Conservation (phyloP, 148 eudicot species). For the Rhododendron mucronatum region DNA sequence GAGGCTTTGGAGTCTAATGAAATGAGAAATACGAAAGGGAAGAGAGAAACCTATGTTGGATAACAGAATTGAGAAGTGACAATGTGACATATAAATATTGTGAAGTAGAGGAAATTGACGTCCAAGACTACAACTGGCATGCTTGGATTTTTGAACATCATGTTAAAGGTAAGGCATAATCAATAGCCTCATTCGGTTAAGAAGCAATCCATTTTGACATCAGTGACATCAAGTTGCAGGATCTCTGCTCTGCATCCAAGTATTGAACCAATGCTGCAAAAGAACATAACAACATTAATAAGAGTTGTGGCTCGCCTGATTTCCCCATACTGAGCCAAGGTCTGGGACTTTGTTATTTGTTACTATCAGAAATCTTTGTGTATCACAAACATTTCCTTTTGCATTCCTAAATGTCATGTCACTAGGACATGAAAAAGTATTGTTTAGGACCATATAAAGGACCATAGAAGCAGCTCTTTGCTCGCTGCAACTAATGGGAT, state of each 20-base stretch:
- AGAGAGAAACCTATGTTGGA: neutral
- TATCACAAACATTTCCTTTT: neutral
- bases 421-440: neutral
- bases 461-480: neutral
- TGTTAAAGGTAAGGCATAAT: neutral
- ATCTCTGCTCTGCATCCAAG: conserved; percentile 91
- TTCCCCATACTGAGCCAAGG: neutral
- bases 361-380: neutral
- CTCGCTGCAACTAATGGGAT: neutral
- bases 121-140: neutral
- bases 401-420: neutral
- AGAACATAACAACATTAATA: neutral
- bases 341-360: neutral
- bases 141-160: neutral
- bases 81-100: neutral
- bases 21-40: neutral
- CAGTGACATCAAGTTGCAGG: conserved; percentile 85
- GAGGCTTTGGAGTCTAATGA: neutral
- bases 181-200: conserved; percentile 9
- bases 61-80: neutral
- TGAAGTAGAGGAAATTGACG: neutral
- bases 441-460: neutral
- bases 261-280: conserved; percentile 77
- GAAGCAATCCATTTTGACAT: conserved; percentile 94
- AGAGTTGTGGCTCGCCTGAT: neutral